Conservation (phyloP, 2,329 filamentous ascomycete genomes). For the Fusarium anguioides region DNA sequence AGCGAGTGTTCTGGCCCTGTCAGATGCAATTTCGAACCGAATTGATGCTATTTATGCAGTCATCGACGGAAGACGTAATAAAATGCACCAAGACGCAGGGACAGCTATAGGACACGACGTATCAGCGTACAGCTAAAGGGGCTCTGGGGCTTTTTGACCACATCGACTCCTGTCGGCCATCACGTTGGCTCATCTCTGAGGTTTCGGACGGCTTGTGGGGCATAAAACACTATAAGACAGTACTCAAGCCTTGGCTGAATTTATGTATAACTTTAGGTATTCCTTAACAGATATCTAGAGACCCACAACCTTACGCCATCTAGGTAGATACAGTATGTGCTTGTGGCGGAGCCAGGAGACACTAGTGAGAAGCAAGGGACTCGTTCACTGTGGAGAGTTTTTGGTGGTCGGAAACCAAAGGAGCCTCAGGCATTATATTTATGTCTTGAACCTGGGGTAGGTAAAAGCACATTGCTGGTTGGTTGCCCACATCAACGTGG, state of each 20-base stretch:
- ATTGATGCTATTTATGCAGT: constrained; percentile 29
- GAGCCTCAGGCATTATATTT: constrained; percentile 18
- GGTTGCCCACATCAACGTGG: constrained; percentile 20
- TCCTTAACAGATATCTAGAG: too few relatives aligned
- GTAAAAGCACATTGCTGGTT: constrained; percentile 26
- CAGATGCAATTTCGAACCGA: constrained; percentile 32
- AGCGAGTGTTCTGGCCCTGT: constrained; percentile 14
- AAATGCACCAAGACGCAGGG: constrained; percentile 30
- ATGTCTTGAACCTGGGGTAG: constrained; percentile 20
- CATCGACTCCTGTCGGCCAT: constrained; percentile 14
- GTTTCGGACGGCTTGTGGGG: too few relatives aligned
- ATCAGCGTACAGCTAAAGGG: constrained; percentile 34
- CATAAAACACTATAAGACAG: too few relatives aligned
- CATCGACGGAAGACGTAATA: constrained; percentile 24
- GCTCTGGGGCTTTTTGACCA: constrained; percentile 25
- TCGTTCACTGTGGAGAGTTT: not conserved
- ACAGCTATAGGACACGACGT: constrained; percentile 21
- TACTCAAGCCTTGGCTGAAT: too few relatives aligned
- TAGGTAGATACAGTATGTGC: too few relatives aligned
- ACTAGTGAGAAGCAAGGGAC: not conserved
- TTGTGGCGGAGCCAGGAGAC: not conserved
- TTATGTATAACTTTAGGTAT: too few relatives aligned
- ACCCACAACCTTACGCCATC: too few relatives aligned
- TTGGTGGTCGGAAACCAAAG: not conserved
- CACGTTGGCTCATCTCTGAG: too few relatives aligned